Evolutionary conservation across 192 early-diverging fungal genomes (phyloP).

Genomic region (Backusella liffmaniae): DNA sequence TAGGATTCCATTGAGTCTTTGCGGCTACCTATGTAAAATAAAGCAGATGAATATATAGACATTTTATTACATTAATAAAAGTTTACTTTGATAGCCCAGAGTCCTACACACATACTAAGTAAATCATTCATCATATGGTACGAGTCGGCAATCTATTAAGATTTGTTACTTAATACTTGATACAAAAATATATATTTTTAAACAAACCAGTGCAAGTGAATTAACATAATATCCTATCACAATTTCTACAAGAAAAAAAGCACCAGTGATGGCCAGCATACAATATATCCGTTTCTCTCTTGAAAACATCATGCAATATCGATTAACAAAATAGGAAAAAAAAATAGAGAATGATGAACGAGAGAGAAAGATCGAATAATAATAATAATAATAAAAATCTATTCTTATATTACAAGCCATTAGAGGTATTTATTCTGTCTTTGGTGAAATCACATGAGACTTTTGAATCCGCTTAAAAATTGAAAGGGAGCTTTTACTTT

Average conservation of each 20-base stretch:
- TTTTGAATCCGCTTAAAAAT: not conserved
- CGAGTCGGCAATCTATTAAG: conserved; percentile 73
- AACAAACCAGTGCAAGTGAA: conserved; percentile 68
- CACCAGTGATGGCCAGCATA: conserved; percentile 57
- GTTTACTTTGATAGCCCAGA: conserved; percentile 71
- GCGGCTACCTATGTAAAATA: conserved; percentile 52
- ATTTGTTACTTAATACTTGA: not conserved
- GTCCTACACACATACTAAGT: conserved; percentile 70
- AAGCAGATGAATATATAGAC: not conserved
- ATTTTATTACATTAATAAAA: not conserved
- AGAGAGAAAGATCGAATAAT: not conserved
- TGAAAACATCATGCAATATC: not conserved
- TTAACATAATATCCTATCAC: conserved; percentile 72
- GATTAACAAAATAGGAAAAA: not conserved
- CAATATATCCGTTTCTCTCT: not conserved
- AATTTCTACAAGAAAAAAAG: conserved; percentile 81
- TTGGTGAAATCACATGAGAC: not conserved
- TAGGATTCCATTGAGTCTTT: conserved; percentile 54
- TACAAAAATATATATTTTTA: not conserved
- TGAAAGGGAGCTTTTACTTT: not conserved
- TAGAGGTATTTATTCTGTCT: not conserved
- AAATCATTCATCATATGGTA: conserved; percentile 94
- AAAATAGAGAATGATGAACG: not conserved
- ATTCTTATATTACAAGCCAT: not conserved
- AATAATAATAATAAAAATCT: not conserved